Conservation (phyloP, 2,329 filamentous ascomycete genomes). For the Epichloe coenophiala region DNA sequence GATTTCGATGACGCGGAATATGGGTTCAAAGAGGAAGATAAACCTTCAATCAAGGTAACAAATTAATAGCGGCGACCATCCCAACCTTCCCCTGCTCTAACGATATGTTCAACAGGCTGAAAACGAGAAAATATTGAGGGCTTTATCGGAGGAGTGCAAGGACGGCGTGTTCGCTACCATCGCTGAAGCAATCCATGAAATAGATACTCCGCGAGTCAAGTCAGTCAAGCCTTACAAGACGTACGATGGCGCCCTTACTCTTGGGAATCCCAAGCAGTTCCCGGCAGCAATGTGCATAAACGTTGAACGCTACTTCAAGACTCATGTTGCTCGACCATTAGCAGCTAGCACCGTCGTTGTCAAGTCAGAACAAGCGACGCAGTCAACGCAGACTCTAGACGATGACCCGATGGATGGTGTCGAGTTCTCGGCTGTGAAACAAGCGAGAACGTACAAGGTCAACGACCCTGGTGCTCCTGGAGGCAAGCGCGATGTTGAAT, state of each 20-base stretch:
- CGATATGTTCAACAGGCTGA: constrained; percentile 19
- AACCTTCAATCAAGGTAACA: constrained; percentile 52
- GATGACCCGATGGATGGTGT: constrained; percentile 35
- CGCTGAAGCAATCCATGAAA: constrained; percentile 68
- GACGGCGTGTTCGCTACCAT: constrained; percentile 70
- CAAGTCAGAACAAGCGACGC: constrained; percentile 33
- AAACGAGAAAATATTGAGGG: constrained; percentile 58
- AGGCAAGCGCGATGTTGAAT: constrained; percentile 68
- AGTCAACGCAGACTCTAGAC: constrained; percentile 37
- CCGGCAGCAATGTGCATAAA: constrained; percentile 67
- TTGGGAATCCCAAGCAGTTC: constrained; percentile 65
- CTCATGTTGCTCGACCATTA: constrained; percentile 60
- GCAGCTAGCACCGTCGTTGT: constrained; percentile 66
- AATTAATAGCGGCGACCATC: background rate
- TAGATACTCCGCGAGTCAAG: constrained; percentile 67
- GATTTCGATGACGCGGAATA: constrained; percentile 90
- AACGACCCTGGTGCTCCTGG: constrained; percentile 61
- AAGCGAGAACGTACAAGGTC: constrained; percentile 67
- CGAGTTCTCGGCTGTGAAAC: constrained; percentile 58
- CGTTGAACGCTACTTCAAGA: constrained; percentile 83
- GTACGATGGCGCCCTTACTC: constrained; percentile 65
- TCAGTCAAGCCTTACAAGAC: constrained; percentile 58
- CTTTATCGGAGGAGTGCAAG: constrained; percentile 51
- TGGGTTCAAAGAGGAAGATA: constrained; percentile 85
- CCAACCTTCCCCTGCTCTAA: background rate